Evolutionary conservation across 140 eudicot species (phyloP), one percentile per base, ranked within the genome.

Genomic region (Senecio squalidus): DNA sequence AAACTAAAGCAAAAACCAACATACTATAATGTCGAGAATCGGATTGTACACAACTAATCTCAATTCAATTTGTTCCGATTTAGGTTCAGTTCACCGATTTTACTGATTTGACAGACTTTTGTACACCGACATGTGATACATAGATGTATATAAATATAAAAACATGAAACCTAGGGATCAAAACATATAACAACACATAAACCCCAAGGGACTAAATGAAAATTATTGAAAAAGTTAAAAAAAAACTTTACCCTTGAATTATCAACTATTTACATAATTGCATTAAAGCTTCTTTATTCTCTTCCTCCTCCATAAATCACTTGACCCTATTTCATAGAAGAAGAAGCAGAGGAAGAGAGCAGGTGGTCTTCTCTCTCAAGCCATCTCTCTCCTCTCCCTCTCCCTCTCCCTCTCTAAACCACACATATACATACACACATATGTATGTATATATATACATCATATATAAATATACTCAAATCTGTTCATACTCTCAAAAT

Each of bases 281-380:
- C 67, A 71, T 26, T 52, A 18, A 57, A 62, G 68, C 72, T 68
- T 69, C 66, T 70, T 79, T 80, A 76, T 76, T 72, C 70, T 80
- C 54, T 49, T 49, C 34, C 28, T 30, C 24, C 73, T 43, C 50
- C 60, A 48, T 57, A 55, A 71, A 71, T 24, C 55, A 45, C 70
- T 24, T 25, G 64, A 75, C 22, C 76, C 60, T 73, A 70, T 68
- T 72, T 73, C 63, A 46, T 18, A 26, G 68, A 59, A 58, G 82
- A 52, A 66, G 75, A 60, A 58, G 70, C 73, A 67, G 70, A 66
- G 74, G 76, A 50, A 60, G 69, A 64, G 64, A 68, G 78, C 77
- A 76, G 82, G 78, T 72, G 71, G 68, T 61, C 72, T 62, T 67
- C 79, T 72, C 74, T 65, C 68, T 55, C 31, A 76, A 76, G 74